phyloP scores from a whole-genome alignment of 2,329 filamentous ascomycete genomes.

The Fusarium agapanthi region DNA sequence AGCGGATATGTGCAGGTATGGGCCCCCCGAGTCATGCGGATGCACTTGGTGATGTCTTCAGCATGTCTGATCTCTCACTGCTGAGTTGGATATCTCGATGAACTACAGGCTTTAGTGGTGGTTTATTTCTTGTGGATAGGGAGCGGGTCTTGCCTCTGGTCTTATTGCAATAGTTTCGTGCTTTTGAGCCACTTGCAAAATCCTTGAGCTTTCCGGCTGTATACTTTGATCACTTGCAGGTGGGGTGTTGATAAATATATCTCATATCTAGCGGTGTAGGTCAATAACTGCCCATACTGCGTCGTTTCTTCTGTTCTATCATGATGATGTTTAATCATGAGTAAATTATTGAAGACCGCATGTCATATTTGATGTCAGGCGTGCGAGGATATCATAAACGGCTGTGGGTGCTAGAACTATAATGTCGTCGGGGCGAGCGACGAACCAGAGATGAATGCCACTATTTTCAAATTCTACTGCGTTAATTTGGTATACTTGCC shows the following conservation, averaged over 20 bases:
- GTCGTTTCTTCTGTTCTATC: neutral
- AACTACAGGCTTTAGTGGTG: neutral
- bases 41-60: neutral
- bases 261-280: slow-evolving; percentile 2
- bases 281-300: neutral
- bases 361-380: too few species aligned
- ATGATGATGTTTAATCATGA: neutral
- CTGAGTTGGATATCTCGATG: neutral
- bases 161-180: neutral
- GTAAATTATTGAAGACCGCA: neutral
- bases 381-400: neutral
- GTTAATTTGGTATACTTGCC: neutral
- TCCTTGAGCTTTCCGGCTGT: neutral
- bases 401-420: too few species aligned
- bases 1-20: neutral
- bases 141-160: neutral
- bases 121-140: neutral
- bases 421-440: neutral
- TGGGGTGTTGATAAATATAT: neutral
- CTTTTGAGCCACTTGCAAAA: neutral
- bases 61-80: neutral
- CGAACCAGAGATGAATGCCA: too few species aligned
- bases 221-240: neutral
- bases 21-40: slow-evolving; percentile 21
- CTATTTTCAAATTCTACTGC: neutral